Conservation (phyloP, 495 filamentous ascomycete genomes). For the Usnea hakonensis region DNA sequence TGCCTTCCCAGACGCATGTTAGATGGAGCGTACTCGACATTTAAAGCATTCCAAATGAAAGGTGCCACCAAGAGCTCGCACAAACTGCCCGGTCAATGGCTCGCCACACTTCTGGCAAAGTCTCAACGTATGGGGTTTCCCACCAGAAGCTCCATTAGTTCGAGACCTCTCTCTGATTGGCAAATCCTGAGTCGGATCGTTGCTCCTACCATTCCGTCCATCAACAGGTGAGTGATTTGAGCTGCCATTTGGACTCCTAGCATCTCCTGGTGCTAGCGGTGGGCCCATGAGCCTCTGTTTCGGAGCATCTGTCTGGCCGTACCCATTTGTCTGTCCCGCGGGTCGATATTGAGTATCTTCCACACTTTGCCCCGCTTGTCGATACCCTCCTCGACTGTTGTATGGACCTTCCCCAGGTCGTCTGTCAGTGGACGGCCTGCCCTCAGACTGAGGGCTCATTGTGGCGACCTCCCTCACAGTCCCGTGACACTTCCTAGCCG, state of each 20-base stretch:
- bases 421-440: constrained; percentile 22
- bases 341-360: constrained; percentile 13
- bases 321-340: constrained; percentile 19
- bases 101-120: constrained; percentile 85
- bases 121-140: constrained; percentile 41
- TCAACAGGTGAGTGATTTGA: constrained; percentile 17
- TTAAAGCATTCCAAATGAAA: constrained; percentile 98
- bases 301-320: constrained; percentile 12
- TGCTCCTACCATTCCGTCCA: constrained; percentile 17
- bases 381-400: constrained; percentile 16
- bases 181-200: constrained; percentile 17
- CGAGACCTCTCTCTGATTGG: constrained; percentile 33
- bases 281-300: constrained; percentile 18
- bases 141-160: constrained; percentile 36
- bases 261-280: constrained; percentile 9
- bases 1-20: not conserved
- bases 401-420: constrained; percentile 17
- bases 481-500: not conserved
- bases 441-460: constrained; percentile 24
- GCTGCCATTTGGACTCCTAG: constrained; percentile 19
- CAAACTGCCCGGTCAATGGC: constrained; percentile 86
- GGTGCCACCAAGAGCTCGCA: constrained; percentile 82
- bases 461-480: constrained; percentile 5
- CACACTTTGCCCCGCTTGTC: constrained; percentile 13
- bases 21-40: constrained; percentile 67